These are phyloP conservation scores for Fusarium multiceps DNA, from an alignment of 2,329 filamentous ascomycete genomes.

Conservation along the genomic window DNA sequence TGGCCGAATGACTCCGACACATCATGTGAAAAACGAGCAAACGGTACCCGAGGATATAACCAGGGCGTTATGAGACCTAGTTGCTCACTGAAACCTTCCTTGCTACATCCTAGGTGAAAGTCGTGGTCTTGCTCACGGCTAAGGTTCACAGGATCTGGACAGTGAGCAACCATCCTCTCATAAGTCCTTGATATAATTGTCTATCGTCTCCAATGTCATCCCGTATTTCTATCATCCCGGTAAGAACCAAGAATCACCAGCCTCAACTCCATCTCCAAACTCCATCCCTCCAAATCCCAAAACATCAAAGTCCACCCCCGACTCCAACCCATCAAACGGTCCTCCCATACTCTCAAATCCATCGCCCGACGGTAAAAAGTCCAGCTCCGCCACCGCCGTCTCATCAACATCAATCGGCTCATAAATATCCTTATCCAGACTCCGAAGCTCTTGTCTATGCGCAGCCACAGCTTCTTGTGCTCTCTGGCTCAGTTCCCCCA, in stretches of 20 bases:
- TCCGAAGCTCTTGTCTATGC: slow-evolving; percentile 6
- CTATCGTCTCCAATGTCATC: neutral
- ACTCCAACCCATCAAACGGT: slow-evolving; percentile 24
- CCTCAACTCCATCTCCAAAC: neutral
- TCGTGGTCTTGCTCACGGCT: neutral
- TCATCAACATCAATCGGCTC: slow-evolving; percentile 11
- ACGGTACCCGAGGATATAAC: no score
- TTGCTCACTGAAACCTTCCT: no score
- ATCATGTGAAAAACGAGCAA: no score
- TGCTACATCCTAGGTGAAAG: no score
- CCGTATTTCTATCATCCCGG: neutral
- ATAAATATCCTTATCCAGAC: slow-evolving; percentile 5
- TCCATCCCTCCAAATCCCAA: slow-evolving; percentile 15
- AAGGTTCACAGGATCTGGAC: neutral
- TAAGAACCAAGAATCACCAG: neutral
- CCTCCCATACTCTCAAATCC: slow-evolving; percentile 24
- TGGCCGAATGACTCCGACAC: no score
- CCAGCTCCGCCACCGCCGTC: neutral
- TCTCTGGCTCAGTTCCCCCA: slow-evolving; percentile 38
- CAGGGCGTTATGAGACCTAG: no score
- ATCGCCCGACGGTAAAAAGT: slow-evolving; percentile 14
- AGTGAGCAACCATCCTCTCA: neutral
- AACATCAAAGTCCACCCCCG: slow-evolving; percentile 10
- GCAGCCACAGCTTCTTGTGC: slow-evolving; percentile 30
- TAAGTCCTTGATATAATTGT: neutral